Evolutionary conservation across 495 filamentous ascomycete genomes (phyloP).

Genomic region (Penicillium paradoxum): DNA sequence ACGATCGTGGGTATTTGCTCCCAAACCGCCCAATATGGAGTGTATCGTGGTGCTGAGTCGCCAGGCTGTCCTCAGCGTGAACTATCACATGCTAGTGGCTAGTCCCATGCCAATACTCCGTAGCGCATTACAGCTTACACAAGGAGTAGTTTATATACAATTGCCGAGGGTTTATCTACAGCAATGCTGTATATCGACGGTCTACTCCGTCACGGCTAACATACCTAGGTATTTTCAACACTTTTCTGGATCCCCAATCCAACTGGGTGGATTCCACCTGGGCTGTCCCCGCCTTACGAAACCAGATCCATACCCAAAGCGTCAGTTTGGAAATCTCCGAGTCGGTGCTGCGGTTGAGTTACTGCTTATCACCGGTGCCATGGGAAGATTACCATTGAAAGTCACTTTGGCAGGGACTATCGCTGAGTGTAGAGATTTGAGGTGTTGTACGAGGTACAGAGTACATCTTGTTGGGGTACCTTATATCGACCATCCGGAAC

Average conservation of each 20-base stretch:
- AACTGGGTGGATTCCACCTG: background rate
- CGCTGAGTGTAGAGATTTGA: no score
- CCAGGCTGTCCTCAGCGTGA: background rate
- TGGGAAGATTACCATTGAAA: no score
- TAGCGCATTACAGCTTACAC: background rate
- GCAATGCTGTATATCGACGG: background rate
- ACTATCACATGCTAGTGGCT: conserved; percentile 1
- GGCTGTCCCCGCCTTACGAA: background rate
- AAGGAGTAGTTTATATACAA: background rate
- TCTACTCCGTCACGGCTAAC: no score
- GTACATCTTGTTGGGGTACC: background rate
- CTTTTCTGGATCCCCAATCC: background rate
- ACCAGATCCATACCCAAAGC: background rate
- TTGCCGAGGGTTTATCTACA: background rate
- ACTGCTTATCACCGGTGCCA: no score
- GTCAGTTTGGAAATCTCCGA: background rate
- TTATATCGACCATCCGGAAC: no score
- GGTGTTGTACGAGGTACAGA: background rate
- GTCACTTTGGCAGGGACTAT: no score
- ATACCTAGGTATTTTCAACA: no score
- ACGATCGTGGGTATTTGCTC: no score
- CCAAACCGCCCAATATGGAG: no score
- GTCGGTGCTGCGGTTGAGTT: background rate
- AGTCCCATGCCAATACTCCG: background rate
- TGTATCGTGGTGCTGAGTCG: no score